Evolutionary conservation across 371 early-diverging fungal species (phyloP).

Genomic region (Apophysomyces trapeziformis): DNA sequence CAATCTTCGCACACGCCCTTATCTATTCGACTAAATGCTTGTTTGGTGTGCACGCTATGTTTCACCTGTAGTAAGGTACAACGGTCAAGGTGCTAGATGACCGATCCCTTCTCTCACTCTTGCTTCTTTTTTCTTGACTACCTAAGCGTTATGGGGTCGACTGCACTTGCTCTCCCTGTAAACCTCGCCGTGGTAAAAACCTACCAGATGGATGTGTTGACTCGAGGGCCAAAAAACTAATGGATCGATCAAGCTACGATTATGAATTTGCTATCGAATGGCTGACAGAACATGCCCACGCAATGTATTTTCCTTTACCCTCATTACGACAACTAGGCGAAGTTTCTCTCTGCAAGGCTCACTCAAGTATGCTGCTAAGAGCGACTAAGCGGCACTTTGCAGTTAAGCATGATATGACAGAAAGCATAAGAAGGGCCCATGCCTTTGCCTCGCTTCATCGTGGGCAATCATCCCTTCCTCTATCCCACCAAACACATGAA

Average conservation of each 20-base stretch:
- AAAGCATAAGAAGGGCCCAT: neutral
- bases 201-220: constrained; percentile 36
- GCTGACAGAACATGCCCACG: constrained; percentile 34
- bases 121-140: neutral
- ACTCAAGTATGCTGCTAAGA: constrained; percentile 39
- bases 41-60: constrained; percentile 13
- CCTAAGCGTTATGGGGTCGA: constrained; percentile 34
- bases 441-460: neutral
- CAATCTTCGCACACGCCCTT: constrained; percentile 11
- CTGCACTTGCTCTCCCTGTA: constrained; percentile 31
- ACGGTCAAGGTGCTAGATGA: neutral
- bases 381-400: constrained; percentile 35
- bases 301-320: constrained; percentile 15
- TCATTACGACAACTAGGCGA: constrained; percentile 22
- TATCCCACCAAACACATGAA: neutral
- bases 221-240: constrained; percentile 38
- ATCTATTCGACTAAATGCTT: constrained; percentile 15
- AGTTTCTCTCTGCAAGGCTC: constrained; percentile 44
- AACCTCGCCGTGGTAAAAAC: constrained; percentile 44
- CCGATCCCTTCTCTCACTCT: neutral
- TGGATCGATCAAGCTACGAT: constrained; percentile 28
- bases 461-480: neutral
- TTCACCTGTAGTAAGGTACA: constrained; percentile 18
- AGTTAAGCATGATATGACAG: neutral
- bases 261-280: constrained; percentile 36